Conservation (phyloP, 2,329 filamentous ascomycete species). For the Aspergillus fructus region DNA sequence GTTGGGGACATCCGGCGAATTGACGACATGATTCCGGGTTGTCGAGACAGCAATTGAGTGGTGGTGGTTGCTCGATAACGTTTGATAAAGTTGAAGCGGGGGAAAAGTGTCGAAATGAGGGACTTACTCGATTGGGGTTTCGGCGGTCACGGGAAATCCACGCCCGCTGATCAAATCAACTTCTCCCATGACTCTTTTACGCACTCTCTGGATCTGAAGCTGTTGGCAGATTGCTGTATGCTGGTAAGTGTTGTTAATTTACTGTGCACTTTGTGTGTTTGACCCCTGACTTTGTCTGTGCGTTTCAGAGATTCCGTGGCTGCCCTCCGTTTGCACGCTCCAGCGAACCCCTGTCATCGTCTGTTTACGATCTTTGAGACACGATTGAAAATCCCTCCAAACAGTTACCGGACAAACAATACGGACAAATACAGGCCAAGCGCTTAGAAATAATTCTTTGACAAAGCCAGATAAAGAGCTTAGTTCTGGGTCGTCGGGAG, state of each 20-base stretch:
- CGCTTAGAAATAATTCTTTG: not conserved
- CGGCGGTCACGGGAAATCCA: slow-evolving; percentile 24
- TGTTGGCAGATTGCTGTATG: not conserved
- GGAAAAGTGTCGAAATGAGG: slow-evolving; percentile 6
- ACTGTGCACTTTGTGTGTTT: not conserved
- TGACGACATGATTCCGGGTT: slow-evolving; percentile 63
- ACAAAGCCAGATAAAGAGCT: not conserved
- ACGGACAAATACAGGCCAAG: not conserved
- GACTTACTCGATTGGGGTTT: slow-evolving; percentile 22
- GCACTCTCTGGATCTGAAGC: not conserved
- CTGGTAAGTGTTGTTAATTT: not conserved
- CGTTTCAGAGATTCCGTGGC: slow-evolving; percentile 11
- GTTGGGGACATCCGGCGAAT: slow-evolving; percentile 81
- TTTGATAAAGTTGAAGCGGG: not conserved
- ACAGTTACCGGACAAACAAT: not conserved
- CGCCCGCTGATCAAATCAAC: slow-evolving; percentile 3
- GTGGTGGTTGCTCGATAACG: not conserved
- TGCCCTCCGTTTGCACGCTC: not conserved
- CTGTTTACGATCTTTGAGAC: not conserved
- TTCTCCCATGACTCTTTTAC: not conserved
- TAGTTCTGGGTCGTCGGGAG: not conserved
- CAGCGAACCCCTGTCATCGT: not conserved
- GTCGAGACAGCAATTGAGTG: not conserved
- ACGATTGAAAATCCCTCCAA: not conserved
- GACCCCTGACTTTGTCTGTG: not conserved